Base-by-base conservation (phyloP, 768 basidiomycete species). In the Auricularia sp. region DNA sequence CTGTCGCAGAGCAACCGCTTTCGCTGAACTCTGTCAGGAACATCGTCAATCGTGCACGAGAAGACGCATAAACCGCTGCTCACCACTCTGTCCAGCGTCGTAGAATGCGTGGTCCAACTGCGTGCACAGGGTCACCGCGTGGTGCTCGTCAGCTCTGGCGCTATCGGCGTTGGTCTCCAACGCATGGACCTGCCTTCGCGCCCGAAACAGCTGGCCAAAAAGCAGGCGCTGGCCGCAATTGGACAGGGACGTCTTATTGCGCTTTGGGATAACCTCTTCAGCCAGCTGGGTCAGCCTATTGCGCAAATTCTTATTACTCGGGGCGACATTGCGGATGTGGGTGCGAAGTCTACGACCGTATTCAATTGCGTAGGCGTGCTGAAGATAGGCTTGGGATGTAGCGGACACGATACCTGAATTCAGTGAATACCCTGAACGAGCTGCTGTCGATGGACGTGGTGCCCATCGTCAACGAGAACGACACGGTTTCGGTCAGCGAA, bases 391-490 rank as follows among this genome's bases (percentile, higher is more conserved):
- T 42, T 42, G 13, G 8, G 13, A 42, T 42, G 39, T 71, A 98
- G 96, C 82, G 95, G 47, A 96, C 94, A 11, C 83, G 97, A 67
- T 99, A 98, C 73, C 76, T 98, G 65, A 99, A 99, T 73, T 97
- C 96, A 0, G 92, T 94, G 65, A 98, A 97, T 70, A 98, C 97
- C 0, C 83, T 99, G 74, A 88, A 88, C 42, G 94, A 98, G 70
- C 80, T 99, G 11, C 77, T 99, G 34, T 85, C 84, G 3, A 90
- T 98, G 88, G 96, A 95, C 16, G 92, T 98, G 0, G 86, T 99
- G 1, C 97, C 97, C 2, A 98, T 99, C 68, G 94, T 99, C 64
- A 99, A 99, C 75, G 97, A 99, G 75, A 99, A 99, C 70, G 97
- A 99, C 73, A 98, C 97, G 0, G 87, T 99, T 42, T 96, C 95